Base-by-base conservation (phyloP, 106 monocot genomes). In the Allium fistulosum region DNA sequence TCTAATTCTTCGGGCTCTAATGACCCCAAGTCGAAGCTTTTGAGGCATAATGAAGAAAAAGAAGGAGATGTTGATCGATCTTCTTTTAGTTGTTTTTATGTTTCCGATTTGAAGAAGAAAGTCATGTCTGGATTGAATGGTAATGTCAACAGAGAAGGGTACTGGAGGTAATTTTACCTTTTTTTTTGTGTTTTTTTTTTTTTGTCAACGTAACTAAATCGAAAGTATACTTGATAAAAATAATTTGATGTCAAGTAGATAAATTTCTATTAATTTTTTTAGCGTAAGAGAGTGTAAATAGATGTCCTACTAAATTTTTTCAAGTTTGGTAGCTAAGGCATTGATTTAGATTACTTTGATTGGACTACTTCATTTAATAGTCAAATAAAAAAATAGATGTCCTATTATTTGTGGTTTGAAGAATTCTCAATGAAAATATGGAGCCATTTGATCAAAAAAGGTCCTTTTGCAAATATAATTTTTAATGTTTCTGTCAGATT, bases 151-250 rank as follows among this genome's bases (percentile, higher is more conserved):
- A 66, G 51, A 0, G 88, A 97, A 80, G 79, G 78, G 57, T 83
- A 79, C 12, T 97, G 96, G 96, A 92, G 96, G 96, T 97, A 85
- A 72, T 46, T 50, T 55, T 26, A 48, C 47, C 49, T n/a, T 49
- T 17, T 62, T 22, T 22, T 22, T 22, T 22, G 22, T 22, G 22
- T 22, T 0, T 22, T 51, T 66, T 51, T 26, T 65, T 64, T 2
- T 10, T 48, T 48, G 2, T 9, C 64, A 64, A 15, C 5, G 37
- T 37, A 22, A 22, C 22, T 22, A 22, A 22, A 22, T 22, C 22
- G 22, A 0, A 22, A 22, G 22, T 22, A 22, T 22, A 22, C 22
- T 22, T 22, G 22, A 22, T 22, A 37, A 37, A 37, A 37, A 5
- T 37, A 37, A 37, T 37, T 37, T 37, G 37, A 37, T 37, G 37